Evolutionary conservation across 805 yeast genomes (phyloP).

Genomic region (Candida sanyiensis): DNA sequence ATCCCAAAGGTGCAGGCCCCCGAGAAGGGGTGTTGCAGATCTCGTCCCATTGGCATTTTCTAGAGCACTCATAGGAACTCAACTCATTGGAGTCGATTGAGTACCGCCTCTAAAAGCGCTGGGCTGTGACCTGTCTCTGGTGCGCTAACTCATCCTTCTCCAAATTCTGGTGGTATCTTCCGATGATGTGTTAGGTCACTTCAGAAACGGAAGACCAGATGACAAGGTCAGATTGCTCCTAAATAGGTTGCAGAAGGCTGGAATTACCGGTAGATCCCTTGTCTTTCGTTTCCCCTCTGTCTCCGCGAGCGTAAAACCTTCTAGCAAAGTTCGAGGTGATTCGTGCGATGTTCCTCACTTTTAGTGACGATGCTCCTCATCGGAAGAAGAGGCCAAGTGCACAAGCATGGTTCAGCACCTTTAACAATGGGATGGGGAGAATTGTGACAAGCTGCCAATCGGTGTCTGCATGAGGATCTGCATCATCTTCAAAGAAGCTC

Average conservation of each 20-base stretch:
- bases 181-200: conserved; percentile 1
- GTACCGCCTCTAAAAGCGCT: neutral
- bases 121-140: neutral
- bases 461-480: conserved; percentile 37
- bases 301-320: conserved; percentile 32
- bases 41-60: conserved; percentile 40
- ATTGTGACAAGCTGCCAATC: conserved; percentile 53
- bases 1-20: conserved; percentile 54
- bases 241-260: conserved; percentile 7
- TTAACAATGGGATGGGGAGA: conserved; percentile 43
- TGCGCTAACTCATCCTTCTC: neutral
- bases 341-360: conserved; percentile 32
- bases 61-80: conserved; percentile 5
- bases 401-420: conserved; percentile 36
- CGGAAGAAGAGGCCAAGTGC: conserved; percentile 2
- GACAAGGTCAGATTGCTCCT: conserved; percentile 5
- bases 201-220: conserved; percentile 11
- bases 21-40: conserved; percentile 54
- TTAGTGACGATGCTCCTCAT: conserved; percentile 17
- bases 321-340: conserved; percentile 41
- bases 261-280: conserved; percentile 7
- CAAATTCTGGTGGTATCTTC: neutral
- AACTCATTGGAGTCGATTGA: conserved; percentile 4
- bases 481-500: conserved; percentile 23
- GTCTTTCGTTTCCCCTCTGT: conserved; percentile 11